Base-by-base conservation (phyloP, 257 asterid genomes). In the Scutellaria galericulata region DNA sequence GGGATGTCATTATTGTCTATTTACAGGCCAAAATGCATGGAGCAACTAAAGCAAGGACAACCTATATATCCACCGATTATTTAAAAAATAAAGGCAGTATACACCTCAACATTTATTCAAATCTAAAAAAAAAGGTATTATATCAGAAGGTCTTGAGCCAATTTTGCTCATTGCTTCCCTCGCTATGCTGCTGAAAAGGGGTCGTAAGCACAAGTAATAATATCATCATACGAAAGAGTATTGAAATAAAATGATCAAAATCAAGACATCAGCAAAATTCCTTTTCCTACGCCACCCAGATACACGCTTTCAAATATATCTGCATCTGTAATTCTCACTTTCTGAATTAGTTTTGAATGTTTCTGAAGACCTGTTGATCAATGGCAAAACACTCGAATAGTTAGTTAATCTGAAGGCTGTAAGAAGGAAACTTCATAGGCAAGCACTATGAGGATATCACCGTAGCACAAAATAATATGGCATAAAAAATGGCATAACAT, bases 361-460 rank as follows among this genome's bases (percentile, higher is more conserved):
- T 50, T 14, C 58, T 59, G 5, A 15, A 60, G 35, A 61, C 76
- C 77, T 72, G 77, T 73, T 10, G 50, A 73, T 54, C 59, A 73
- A 45, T 27, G 8, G 66, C 14, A 63, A 51, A 41, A 64, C 15
- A 51, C 12, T 1, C 3, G 22, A 35, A 18, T 10, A 20, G 53
- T 72, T 53, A 62, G 56, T 50, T 39, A 15, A 5, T 37, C 18
- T 41, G 7, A 31, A 35, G 22, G 18, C 31, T 53, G 13, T 37
- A 53, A 15, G 63, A 8, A 40, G 37, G 15, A 50, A n/a, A 27
- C 7, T 7, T 6, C 6, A 24, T 48, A 50, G 13, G 46, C 40
- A n/a, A 48, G 59, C 18, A 27, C 41, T 46, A 47, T 10, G 9
- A 41, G n/a, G 12, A 41, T 7, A 44, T 18, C 39, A 18, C 27